A percentile compares a stretch with the other conserved stretches of the same genome.
These are phyloP conservation scores for Candida vaughaniae DNA, from an alignment of 805 yeast genomes.

Conservation along the genomic window DNA sequence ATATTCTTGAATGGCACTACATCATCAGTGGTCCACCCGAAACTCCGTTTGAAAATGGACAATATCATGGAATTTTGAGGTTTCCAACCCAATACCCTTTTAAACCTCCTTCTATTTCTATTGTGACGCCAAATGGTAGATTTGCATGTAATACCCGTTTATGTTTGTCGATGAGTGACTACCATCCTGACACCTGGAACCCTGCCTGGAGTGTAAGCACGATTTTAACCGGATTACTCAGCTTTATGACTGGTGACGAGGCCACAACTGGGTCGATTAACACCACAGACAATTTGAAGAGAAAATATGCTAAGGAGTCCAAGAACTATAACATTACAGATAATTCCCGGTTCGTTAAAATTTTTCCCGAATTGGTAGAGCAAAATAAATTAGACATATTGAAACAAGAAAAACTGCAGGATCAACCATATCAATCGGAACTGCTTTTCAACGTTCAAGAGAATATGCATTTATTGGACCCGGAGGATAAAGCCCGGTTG, in stretches of 20 bases:
- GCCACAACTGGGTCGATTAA: constrained; percentile 78
- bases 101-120: constrained; percentile 86
- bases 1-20: constrained; percentile 92
- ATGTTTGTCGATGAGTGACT: constrained; percentile 91
- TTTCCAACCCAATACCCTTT: constrained; percentile 88
- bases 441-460: constrained; percentile 16
- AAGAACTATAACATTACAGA: constrained; percentile 56
- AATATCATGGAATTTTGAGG: constrained; percentile 82
- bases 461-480: constrained; percentile 49
- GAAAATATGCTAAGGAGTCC: constrained; percentile 56
- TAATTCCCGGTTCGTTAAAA: constrained; percentile 55
- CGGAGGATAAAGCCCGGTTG: constrained; percentile 63
- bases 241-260: constrained; percentile 90
- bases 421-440: constrained; percentile 13
- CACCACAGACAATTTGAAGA: constrained; percentile 59
- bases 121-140: constrained; percentile 88
- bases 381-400: constrained; percentile 37
- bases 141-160: constrained; percentile 78
- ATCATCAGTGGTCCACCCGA: constrained; percentile 89
- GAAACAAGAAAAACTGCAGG: constrained; percentile 17
- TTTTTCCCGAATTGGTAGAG: constrained; percentile 68
- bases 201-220: constrained; percentile 96
- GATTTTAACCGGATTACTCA: constrained; percentile 78
- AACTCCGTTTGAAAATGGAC: constrained; percentile 84
- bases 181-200: constrained; percentile 93